A percentile compares a stretch with the other conserved stretches of the same genome.
Evolutionary conservation across 257 asterid species (phyloP).

Genomic region (Gentiana straminea): DNA sequence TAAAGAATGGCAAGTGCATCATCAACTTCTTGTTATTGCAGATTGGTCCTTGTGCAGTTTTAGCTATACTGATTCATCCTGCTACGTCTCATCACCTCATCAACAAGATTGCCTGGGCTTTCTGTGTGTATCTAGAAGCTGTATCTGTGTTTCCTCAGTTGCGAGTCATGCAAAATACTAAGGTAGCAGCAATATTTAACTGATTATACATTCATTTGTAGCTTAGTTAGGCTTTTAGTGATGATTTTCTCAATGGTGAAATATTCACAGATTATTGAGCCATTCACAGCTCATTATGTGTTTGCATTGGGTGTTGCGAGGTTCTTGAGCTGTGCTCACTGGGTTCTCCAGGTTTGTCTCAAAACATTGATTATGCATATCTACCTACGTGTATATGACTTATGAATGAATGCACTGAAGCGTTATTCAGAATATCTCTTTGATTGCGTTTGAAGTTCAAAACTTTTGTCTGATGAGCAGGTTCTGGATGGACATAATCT

Average conservation of each 20-base stretch:
- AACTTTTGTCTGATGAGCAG: background rate
- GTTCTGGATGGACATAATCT: background rate
- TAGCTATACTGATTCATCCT: slow-evolving; percentile 26
- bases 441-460: background rate
- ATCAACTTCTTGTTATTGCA: background rate
- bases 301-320: slow-evolving; percentile 38
- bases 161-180: slow-evolving; percentile 23
- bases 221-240: slow-evolving; percentile 1
- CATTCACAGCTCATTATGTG: slow-evolving; percentile 35
- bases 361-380: background rate
- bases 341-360: slow-evolving; percentile 33
- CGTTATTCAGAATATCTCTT: background rate
- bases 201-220: background rate
- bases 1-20: too few species aligned
- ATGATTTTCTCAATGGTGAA: background rate
- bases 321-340: slow-evolving; percentile 36
- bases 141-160: slow-evolving; percentile 34
- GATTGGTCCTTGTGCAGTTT: slow-evolving; percentile 25
- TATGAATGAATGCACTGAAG: background rate
- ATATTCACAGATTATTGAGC: slow-evolving; percentile 24
- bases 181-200: slow-evolving; percentile 2
- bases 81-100: slow-evolving; percentile 17
- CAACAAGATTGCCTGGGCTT: slow-evolving; percentile 24
- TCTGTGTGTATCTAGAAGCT: slow-evolving; percentile 32
- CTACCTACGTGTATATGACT: too few species aligned